These are phyloP conservation scores for Gomphus bonarii DNA, from an alignment of 1,284 basidiomycete genomes.

Conservation along the genomic window DNA sequence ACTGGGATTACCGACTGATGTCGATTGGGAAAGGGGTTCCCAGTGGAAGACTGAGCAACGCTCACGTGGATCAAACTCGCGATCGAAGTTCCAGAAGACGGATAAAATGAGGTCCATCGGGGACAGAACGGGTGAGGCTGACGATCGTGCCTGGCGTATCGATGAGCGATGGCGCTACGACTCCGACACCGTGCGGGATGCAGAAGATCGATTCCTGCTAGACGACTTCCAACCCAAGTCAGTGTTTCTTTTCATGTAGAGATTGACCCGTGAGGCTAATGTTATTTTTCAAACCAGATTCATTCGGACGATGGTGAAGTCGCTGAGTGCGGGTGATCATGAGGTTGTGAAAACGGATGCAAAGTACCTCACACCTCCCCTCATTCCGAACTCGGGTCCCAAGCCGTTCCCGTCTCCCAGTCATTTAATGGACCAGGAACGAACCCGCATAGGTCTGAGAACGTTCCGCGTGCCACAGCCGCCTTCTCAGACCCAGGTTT, in stretches of 20 bases:
- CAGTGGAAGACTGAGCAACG: slow-evolving; percentile 29
- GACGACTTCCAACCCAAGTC: slow-evolving; percentile 62
- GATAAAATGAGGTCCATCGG: neutral
- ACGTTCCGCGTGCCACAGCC: neutral
- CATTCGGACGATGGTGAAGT: slow-evolving; percentile 46
- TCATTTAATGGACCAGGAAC: neutral
- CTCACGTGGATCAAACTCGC: slow-evolving; percentile 14
- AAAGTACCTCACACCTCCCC: slow-evolving; percentile 22
- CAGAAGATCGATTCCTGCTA: slow-evolving; percentile 54
- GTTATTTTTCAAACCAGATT: slow-evolving; percentile 28
- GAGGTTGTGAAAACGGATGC: slow-evolving; percentile 34
- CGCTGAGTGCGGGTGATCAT: slow-evolving; percentile 38
- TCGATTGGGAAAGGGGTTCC: slow-evolving; percentile 13
- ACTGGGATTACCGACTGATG: slow-evolving; percentile 7
- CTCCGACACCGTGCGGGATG: slow-evolving; percentile 52
- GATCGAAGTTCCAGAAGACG: neutral
- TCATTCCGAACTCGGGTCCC: neutral
- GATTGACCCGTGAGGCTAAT: neutral
- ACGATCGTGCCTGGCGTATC: slow-evolving; percentile 32
- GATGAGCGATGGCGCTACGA: slow-evolving; percentile 66
- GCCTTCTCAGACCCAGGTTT: neutral
- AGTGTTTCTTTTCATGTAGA: slow-evolving; percentile 15
- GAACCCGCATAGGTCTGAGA: neutral
- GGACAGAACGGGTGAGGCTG: neutral
- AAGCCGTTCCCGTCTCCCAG: neutral